Conservation (phyloP, 352 stramenopile genomes). For the Globisporangium abappressorium region DNA sequence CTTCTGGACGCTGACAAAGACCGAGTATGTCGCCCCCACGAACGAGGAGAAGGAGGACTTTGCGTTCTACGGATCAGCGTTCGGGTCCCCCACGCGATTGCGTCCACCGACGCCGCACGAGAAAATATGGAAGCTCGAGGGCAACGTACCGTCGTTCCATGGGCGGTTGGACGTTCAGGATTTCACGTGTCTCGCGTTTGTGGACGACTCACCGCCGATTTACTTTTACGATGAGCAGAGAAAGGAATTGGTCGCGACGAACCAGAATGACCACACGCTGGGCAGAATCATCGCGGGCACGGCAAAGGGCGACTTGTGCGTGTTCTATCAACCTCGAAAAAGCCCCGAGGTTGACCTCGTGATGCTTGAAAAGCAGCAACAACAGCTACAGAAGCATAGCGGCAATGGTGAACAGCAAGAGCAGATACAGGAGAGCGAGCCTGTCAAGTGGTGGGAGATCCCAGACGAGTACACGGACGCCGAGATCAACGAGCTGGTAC, state of each 20-base stretch:
- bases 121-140: conserved; percentile 73
- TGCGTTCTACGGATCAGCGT: conserved; percentile 59
- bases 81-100: conserved; percentile 45
- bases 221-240: conserved; percentile 52
- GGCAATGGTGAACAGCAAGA: not conserved
- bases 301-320: conserved; percentile 59
- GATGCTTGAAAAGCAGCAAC: conserved; percentile 18
- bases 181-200: conserved; percentile 62
- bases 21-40: conserved; percentile 36
- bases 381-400: not conserved
- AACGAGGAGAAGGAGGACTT: conserved; percentile 52
- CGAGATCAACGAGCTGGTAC: conserved; percentile 57
- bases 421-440: conserved; percentile 26
- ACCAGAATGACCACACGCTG: conserved; percentile 49
- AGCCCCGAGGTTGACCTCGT: conserved; percentile 30
- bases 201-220: conserved; percentile 62
- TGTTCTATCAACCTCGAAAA: conserved; percentile 61
- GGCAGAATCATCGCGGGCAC: conserved; percentile 61
- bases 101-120: conserved; percentile 52
- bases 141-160: conserved; percentile 70
- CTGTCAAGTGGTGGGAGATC: conserved; percentile 76
- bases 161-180: conserved; percentile 66
- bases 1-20: conserved; percentile 70
- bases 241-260: conserved; percentile 43
- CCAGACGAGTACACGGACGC: conserved; percentile 59